Evolutionary conservation across 306 rosid species (phyloP), one percentile per base, ranked within the genome.

Genomic region (Vigna mungo): DNA sequence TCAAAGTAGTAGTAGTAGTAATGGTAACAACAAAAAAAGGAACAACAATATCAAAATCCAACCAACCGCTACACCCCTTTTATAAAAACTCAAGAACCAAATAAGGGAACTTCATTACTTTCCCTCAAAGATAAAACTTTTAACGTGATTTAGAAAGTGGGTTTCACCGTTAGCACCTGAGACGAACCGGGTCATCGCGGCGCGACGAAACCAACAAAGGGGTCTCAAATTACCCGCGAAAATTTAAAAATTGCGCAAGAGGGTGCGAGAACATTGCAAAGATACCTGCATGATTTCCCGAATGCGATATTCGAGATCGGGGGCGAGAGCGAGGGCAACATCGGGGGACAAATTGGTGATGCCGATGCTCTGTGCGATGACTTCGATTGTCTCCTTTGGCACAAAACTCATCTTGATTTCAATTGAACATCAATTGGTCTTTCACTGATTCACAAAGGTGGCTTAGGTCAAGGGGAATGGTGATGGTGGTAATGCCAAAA

Each of bases 241-340:
- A 56, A 68, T 14, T 60, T 58, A 21, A 61, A 76, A 76, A 69
- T 59, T 52, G 62, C 15, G 41, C 23, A n/a, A 67, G 6, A 68
- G 63, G 34, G 54, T 25, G 2, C 6, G 5, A 39, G 74, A 66
- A 70, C 1, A n/a, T 3, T 2, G 48, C 7, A 21, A 27, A 7
- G 17, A 37, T 65, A 93, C 98, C 97, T 92, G 97, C 97, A 94
- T 90, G 81, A 94, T 88, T 89, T 92, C 98, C 1, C 93, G 96
- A 68, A 94, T 87, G 5, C 97, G 91, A 82, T 92, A 92, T 80
- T 92, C 98, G 11, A 92, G 95, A 83, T 92, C 98, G 9, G 96
- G 97, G 71, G 95, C 91, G 47, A 94, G 89, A 75, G 89, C 92
- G 41, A 85, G 77, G 11, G 96, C 87, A 47, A 94, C 97, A 73